phyloP scores from a whole-genome alignment of 371 early-diverging fungal species.

The Zychaea mexicana region DNA sequence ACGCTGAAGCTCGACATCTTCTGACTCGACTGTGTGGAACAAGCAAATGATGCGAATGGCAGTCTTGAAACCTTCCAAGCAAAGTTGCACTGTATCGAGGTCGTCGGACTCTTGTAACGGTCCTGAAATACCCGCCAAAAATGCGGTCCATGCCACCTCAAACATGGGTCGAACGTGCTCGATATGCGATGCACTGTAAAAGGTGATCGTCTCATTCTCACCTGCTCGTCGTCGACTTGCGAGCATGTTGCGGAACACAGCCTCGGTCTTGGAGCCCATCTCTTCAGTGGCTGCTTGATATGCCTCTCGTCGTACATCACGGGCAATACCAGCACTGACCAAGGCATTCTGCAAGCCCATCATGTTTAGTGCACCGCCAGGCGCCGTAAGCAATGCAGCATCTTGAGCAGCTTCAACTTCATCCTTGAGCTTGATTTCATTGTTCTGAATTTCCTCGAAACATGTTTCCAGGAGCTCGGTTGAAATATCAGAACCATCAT shows the following conservation, averaged over 20 bases:
- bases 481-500: slow-evolving; percentile 83
- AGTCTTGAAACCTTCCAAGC: slow-evolving; percentile 81
- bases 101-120: slow-evolving; percentile 87
- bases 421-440: slow-evolving; percentile 94
- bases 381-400: slow-evolving; percentile 26
- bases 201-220: slow-evolving; percentile 53
- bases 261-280: slow-evolving; percentile 62
- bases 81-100: slow-evolving; percentile 63
- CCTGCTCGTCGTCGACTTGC: slow-evolving; percentile 46
- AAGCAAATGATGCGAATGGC: slow-evolving; percentile 80
- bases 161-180: slow-evolving; percentile 95
- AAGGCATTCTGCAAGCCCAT: slow-evolving; percentile 50
- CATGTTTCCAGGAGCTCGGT: slow-evolving; percentile 67
- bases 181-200: slow-evolving; percentile 73
- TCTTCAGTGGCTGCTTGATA: slow-evolving; percentile 57
- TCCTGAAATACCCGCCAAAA: slow-evolving; percentile 82
- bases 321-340: slow-evolving; percentile 48
- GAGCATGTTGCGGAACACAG: slow-evolving; percentile 54
- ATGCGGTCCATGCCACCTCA: slow-evolving; percentile 88
- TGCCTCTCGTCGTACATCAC: slow-evolving; percentile 54
- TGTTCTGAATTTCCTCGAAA: slow-evolving; percentile 79
- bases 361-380: slow-evolving; percentile 36
- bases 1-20: slow-evolving; percentile 83
- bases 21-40: slow-evolving; percentile 66
- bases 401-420: slow-evolving; percentile 64